phyloP scores from a whole-genome alignment of 441 rosid genomes.

The Breynia disticha region DNA sequence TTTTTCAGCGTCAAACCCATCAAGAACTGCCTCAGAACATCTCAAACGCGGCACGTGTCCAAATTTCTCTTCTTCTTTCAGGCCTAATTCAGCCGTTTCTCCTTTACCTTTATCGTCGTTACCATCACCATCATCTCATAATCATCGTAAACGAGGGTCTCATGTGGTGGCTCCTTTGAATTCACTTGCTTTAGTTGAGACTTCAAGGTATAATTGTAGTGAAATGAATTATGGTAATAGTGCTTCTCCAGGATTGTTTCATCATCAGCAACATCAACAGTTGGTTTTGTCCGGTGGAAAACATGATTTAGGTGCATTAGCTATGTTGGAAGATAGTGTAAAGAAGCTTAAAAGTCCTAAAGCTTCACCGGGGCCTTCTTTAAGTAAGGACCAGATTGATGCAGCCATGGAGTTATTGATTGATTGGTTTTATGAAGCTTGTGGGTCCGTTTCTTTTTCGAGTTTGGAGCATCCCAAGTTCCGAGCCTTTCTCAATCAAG shows the following conservation, averaged over 20 bases:
- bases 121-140: conserved; percentile 17
- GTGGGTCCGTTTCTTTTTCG: conserved; percentile 82
- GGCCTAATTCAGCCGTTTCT: conserved; percentile 52
- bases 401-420: conserved; percentile 60
- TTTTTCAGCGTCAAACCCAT: conserved; percentile 96
- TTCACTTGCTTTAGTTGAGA: conserved; percentile 29
- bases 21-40: conserved; percentile 65
- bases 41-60: conserved; percentile 65
- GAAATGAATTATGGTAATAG: conserved; percentile 21
- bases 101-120: conserved; percentile 31
- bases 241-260: conserved; percentile 19
- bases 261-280: conserved; percentile 45
- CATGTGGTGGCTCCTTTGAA: conserved; percentile 39
- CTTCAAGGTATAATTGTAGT: conserved; percentile 21
- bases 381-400: conserved; percentile 73
- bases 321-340: conserved; percentile 87
- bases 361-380: conserved; percentile 54
- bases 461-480: conserved; percentile 92
- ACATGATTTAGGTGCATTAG: conserved; percentile 80
- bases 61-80: conserved; percentile 40
- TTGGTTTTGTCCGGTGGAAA: conserved; percentile 84
- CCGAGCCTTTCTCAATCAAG: conserved; percentile 66
- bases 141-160: conserved; percentile 26
- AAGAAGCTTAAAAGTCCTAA: conserved; percentile 92
- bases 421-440: conserved; percentile 84